Percentiles rank a stretch among this genome's conserved stretches.
These are phyloP conservation scores for Botrytis squamosa DNA, from an alignment of 2,329 filamentous ascomycete genomes.

Conservation along the genomic window DNA sequence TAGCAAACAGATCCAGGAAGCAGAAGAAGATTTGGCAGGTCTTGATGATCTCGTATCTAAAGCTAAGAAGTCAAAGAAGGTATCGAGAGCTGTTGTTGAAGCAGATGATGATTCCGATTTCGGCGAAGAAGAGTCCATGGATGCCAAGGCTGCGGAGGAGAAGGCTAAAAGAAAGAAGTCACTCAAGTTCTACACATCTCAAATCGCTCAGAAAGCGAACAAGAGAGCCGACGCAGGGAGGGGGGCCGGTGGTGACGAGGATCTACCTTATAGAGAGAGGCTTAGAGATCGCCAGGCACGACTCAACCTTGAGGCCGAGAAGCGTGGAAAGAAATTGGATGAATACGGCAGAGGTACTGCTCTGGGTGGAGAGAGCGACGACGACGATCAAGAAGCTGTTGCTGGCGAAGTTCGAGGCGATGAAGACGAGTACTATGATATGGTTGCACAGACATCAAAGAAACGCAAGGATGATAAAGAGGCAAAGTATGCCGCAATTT, in stretches of 20 bases:
- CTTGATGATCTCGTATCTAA: slow-evolving; percentile 34
- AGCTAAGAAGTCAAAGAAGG: slow-evolving; percentile 30
- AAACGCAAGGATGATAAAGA: slow-evolving; percentile 73
- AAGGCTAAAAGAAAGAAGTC: slow-evolving; percentile 90
- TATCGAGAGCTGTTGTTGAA: slow-evolving; percentile 47
- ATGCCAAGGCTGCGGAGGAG: slow-evolving; percentile 75
- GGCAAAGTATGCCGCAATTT: slow-evolving; percentile 54
- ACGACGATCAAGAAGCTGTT: slow-evolving; percentile 43
- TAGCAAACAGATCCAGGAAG: slow-evolving; percentile 40
- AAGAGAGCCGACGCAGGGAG: slow-evolving; percentile 73
- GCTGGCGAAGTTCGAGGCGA: slow-evolving; percentile 42
- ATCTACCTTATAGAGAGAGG: slow-evolving; percentile 86
- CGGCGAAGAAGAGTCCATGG: slow-evolving; percentile 81
- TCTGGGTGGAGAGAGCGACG: slow-evolving; percentile 55
- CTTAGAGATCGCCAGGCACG: slow-evolving; percentile 81
- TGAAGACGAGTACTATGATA: slow-evolving; percentile 83
- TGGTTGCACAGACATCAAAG: slow-evolving; percentile 69
- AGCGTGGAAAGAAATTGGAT: slow-evolving; percentile 67
- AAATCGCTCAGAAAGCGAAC: slow-evolving; percentile 92
- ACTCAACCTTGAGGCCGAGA: slow-evolving; percentile 84
- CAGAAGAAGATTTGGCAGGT: slow-evolving; percentile 46
- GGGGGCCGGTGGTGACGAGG: slow-evolving; percentile 74
- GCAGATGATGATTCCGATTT: slow-evolving; percentile 85
- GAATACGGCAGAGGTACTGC: slow-evolving; percentile 63
- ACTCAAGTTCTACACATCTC: slow-evolving; percentile 95